Percentiles rank a stretch among this genome's conserved stretches.
Conservation (phyloP, 352 stramenopile genomes). For the Globisporangium okanoganense region DNA sequence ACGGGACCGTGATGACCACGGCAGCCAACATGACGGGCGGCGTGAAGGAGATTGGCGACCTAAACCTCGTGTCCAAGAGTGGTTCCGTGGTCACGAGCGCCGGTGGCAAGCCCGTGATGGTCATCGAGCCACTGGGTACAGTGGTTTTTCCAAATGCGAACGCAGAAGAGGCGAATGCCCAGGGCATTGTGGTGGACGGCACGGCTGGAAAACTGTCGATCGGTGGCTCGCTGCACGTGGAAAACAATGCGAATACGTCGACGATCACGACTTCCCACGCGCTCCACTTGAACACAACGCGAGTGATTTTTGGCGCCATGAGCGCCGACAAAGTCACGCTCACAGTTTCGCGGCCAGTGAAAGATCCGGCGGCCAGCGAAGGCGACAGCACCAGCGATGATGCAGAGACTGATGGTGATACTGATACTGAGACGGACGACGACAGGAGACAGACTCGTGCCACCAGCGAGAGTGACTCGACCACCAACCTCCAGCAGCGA, state of each 20-base stretch:
- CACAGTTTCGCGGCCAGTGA: constrained; percentile 3
- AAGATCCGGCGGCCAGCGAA: background rate
- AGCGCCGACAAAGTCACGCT: constrained; percentile 16
- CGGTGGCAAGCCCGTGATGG: constrained; percentile 50
- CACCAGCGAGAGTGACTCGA: constrained; percentile 6
- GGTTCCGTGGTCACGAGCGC: constrained; percentile 63
- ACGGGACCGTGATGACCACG: constrained; percentile 78
- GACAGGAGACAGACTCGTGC: background rate
- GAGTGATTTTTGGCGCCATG: constrained; percentile 19
- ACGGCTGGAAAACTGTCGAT: constrained; percentile 36
- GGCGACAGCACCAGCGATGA: background rate
- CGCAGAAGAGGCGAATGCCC: constrained; percentile 35
- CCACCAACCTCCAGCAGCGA: constrained; percentile 18
- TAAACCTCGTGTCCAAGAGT: constrained; percentile 71
- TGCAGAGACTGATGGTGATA: background rate
- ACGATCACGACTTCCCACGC: constrained; percentile 33
- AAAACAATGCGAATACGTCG: constrained; percentile 40
- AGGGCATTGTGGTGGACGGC: constrained; percentile 51
- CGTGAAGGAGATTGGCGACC: constrained; percentile 64
- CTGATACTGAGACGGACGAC: constrained; percentile 5
- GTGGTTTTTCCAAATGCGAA: constrained; percentile 47
- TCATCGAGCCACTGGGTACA: constrained; percentile 47
- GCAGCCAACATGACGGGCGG: constrained; percentile 73
- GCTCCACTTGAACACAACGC: constrained; percentile 47
- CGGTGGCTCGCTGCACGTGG: constrained; percentile 30